Conservation (phyloP, 2,329 filamentous ascomycete genomes). For the Sporothrix schenckii region DNA sequence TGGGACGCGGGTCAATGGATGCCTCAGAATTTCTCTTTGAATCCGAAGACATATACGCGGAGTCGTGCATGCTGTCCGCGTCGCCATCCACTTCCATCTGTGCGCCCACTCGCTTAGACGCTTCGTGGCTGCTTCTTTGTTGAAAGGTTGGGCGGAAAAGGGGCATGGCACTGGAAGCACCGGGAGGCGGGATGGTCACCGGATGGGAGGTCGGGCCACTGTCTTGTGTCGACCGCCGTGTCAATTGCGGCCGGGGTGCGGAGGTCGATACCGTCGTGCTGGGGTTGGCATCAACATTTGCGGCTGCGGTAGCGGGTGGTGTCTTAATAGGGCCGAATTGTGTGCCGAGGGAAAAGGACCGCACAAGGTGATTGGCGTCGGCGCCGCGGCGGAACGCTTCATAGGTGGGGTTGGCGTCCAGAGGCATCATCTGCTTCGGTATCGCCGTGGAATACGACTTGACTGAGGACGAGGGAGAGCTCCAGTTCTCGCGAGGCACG, state of each 20-base stretch:
- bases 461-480: slow-evolving; percentile 67
- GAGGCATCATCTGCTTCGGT: slow-evolving; percentile 65
- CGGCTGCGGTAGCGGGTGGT: background rate
- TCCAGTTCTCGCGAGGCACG: slow-evolving; percentile 73
- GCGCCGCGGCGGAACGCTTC: slow-evolving; percentile 75
- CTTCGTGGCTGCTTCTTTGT: slow-evolving; percentile 12
- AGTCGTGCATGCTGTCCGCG: slow-evolving; percentile 53
- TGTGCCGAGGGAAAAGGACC: slow-evolving; percentile 54
- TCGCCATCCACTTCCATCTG: slow-evolving; percentile 53
- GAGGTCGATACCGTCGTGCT: background rate
- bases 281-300: slow-evolving; percentile 3
- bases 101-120: slow-evolving; percentile 26
- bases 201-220: slow-evolving; percentile 49
- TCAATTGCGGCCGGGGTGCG: slow-evolving; percentile 15
- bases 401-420: slow-evolving; percentile 79
- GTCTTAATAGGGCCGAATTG: slow-evolving; percentile 39
- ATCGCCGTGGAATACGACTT: slow-evolving; percentile 69
- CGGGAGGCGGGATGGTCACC: slow-evolving; percentile 21
- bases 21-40: slow-evolving; percentile 58
- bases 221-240: slow-evolving; percentile 53
- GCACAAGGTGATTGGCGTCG: slow-evolving; percentile 61
- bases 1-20: slow-evolving; percentile 49
- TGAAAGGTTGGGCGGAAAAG: background rate
- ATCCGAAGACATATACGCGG: slow-evolving; percentile 58
- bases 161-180: slow-evolving; percentile 6